These are phyloP conservation scores for Lathyrus sativus DNA, from an alignment of 306 rosid species.

Conservation along the genomic window DNA sequence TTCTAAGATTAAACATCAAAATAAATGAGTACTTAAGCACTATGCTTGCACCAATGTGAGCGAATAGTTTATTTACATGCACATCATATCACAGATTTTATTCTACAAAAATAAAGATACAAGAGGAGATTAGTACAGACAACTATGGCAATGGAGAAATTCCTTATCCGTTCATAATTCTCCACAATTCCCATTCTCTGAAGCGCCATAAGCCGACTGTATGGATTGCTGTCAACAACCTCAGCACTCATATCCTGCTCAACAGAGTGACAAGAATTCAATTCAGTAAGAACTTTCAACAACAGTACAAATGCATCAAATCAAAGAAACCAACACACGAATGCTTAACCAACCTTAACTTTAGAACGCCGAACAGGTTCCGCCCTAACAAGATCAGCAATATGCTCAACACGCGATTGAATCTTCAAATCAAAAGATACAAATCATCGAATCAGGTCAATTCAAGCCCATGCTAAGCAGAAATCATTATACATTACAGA, in stretches of 20 bases:
- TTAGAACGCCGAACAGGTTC: constrained; percentile 66
- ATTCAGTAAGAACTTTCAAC: neutral
- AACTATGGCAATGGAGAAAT: constrained; percentile 94
- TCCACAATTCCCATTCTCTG: constrained; percentile 98
- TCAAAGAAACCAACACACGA: neutral
- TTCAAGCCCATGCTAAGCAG: neutral
- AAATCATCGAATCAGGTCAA: constrained; percentile 26
- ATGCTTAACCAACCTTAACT: constrained; percentile 63
- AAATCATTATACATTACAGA: neutral
- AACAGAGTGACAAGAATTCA: constrained; percentile 31
- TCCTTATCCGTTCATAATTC: constrained; percentile 90
- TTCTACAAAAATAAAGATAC: constrained; percentile 11
- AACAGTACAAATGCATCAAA: constrained; percentile 6
- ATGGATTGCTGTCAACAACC: constrained; percentile 95
- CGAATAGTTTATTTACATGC: neutral
- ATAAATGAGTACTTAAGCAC: neutral
- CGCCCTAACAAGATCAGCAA: constrained; percentile 54
- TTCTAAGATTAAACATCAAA: neutral
- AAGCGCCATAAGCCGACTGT: constrained; percentile 99
- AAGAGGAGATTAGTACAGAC: constrained; percentile 71
- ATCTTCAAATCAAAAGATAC: constrained; percentile 52
- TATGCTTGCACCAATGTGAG: neutral
- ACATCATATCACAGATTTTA: constrained; percentile 17
- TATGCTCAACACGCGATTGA: constrained; percentile 60
- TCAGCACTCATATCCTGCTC: constrained; percentile 95